phyloP scores from a whole-genome alignment of 495 filamentous ascomycete species.

The Trichoderma orchidacearum region DNA sequence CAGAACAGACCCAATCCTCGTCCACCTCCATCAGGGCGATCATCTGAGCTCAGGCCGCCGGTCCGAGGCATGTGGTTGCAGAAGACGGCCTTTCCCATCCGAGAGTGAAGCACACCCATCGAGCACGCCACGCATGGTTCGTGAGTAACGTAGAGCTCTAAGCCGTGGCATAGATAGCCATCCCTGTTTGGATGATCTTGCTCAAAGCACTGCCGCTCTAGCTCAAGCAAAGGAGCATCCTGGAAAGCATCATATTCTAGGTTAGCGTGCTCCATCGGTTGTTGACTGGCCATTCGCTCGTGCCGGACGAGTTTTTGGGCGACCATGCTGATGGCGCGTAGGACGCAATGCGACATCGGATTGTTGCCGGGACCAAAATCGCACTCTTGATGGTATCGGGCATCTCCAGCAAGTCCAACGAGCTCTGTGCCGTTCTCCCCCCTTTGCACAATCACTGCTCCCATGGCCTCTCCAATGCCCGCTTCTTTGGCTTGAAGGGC shows the following conservation, averaged over 20 bases:
- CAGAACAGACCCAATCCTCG: conserved; percentile 77
- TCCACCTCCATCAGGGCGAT: conserved; percentile 27
- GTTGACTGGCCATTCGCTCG: conserved; percentile 18
- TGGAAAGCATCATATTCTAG: conserved; percentile 34
- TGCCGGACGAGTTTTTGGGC: conserved; percentile 49
- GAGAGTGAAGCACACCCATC: conserved; percentile 87
- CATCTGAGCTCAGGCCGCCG: conserved; percentile 39
- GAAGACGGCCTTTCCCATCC: conserved; percentile 76
- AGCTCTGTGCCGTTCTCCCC: conserved; percentile 26
- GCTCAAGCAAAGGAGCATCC: conserved; percentile 23
- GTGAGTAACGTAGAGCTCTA: conserved; percentile 85
- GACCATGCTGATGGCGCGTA: conserved; percentile 82
- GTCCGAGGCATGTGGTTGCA: conserved; percentile 46
- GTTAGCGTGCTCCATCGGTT: conserved; percentile 7
- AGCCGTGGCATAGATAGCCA: conserved; percentile 87
- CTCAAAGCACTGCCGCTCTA: conserved; percentile 28
- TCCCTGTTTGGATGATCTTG: conserved; percentile 34
- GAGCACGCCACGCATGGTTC: conserved; percentile 94
- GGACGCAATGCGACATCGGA: conserved; percentile 65
- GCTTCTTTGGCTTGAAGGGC: conserved; percentile 40
- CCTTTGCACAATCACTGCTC: conserved; percentile 70
- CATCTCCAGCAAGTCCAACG: conserved; percentile 67
- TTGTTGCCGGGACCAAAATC: conserved; percentile 41
- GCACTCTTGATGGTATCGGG: conserved; percentile 45
- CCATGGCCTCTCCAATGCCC: conserved; percentile 54